Percentiles rank a stretch among this genome's conserved stretches.
These are phyloP conservation scores for Astragalus membranaceus DNA, from an alignment of 306 rosid species.

Conservation along the genomic window DNA sequence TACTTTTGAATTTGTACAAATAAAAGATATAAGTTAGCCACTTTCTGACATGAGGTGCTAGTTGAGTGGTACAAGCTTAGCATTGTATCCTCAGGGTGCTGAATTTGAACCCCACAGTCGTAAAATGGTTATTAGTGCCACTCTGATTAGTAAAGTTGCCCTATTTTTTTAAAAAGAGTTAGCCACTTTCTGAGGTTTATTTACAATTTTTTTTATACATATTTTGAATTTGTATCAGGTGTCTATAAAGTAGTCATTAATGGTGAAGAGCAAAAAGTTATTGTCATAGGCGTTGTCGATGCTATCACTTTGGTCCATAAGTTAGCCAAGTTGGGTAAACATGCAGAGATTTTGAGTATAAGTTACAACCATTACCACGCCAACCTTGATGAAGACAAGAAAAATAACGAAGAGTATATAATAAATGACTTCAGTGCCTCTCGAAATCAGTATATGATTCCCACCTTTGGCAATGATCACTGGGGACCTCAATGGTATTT, in stretches of 20 bases:
- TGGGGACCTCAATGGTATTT: conserved; percentile 13
- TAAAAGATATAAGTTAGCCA: too few relatives aligned
- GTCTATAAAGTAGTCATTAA: conserved; percentile 38
- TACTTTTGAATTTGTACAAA: background rate
- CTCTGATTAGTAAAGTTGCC: too few relatives aligned
- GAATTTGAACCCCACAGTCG: too few relatives aligned
- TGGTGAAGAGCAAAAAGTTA: conserved; percentile 37
- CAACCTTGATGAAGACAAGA: background rate
- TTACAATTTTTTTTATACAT: background rate
- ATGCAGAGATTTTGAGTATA: conserved; percentile 41
- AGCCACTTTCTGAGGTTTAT: background rate
- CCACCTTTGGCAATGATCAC: conserved; percentile 16
- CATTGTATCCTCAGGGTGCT: too few relatives aligned
- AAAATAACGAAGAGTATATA: conserved; percentile 22
- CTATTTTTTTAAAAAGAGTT: too few relatives aligned
- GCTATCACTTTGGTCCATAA: conserved; percentile 37
- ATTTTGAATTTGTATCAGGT: conserved; percentile 29
- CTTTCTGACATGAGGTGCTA: too few relatives aligned
- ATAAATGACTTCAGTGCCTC: background rate
- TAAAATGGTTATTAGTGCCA: too few relatives aligned
- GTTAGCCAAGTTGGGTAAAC: conserved; percentile 46
- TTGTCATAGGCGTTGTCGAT: conserved; percentile 39
- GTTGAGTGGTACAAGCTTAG: too few relatives aligned
- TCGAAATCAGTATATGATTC: conserved; percentile 20
- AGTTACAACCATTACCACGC: conserved; percentile 20